phyloP scores from a whole-genome alignment of 345 rosid species.

The Excoecaria agallocha region DNA sequence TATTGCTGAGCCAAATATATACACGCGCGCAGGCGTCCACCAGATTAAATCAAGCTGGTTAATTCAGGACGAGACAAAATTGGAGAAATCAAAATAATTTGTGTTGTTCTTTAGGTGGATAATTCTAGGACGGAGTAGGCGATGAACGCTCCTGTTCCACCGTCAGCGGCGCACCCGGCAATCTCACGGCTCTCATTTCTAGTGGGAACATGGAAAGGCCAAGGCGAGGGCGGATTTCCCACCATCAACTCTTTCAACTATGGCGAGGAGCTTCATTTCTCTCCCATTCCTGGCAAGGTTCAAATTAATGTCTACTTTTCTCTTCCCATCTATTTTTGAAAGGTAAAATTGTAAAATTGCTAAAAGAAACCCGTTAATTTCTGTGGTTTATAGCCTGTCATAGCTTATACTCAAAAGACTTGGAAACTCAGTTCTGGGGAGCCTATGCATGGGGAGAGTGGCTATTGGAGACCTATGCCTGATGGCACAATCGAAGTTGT shows the following conservation, averaged over 20 bases:
- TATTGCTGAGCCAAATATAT: no score
- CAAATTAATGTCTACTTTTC: not conserved
- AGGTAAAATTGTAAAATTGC: not conserved
- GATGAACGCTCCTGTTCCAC: constrained; percentile 5
- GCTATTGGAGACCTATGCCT: constrained; percentile 67
- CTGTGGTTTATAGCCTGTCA: constrained; percentile 48
- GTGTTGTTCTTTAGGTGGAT: not conserved
- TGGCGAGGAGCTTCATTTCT: constrained; percentile 66
- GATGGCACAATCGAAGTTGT: constrained; percentile 68
- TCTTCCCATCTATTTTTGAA: not conserved
- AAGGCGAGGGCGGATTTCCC: constrained; percentile 66
- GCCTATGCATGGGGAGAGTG: constrained; percentile 81
- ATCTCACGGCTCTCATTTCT: constrained; percentile 54
- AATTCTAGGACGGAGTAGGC: not conserved
- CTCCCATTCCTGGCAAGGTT: constrained; percentile 51
- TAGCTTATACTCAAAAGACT: constrained; percentile 62
- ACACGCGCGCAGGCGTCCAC: no score
- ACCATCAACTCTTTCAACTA: constrained; percentile 60
- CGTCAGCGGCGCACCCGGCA: constrained; percentile 44
- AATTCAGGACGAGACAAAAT: no score
- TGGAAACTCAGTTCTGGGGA: constrained; percentile 59
- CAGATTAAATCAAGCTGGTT: no score
- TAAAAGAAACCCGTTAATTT: no score
- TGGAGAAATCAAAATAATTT: no score
- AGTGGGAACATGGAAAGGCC: constrained; percentile 74